Percentiles rank a stretch among this genome's conserved stretches.
phyloP scores from a whole-genome alignment of 2,329 filamentous ascomycete species.

The Albifimbria verrucaria region DNA sequence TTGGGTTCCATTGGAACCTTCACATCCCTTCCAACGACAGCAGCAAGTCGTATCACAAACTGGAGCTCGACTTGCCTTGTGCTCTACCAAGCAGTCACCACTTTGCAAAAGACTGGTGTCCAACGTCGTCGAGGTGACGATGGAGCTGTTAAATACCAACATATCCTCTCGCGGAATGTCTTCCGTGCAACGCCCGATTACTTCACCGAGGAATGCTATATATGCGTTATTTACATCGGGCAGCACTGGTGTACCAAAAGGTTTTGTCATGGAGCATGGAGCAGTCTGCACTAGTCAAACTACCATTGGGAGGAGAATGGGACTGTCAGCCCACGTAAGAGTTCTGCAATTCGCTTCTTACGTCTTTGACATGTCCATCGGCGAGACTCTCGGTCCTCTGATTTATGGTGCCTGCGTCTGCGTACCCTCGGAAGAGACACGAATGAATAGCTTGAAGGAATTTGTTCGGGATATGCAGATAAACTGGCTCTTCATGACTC shows the following conservation, averaged over 20 bases:
- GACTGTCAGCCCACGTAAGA: not conserved
- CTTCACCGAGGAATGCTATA: not conserved
- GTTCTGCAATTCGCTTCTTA: conserved; percentile 11
- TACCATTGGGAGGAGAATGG: not conserved
- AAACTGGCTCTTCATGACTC: conserved; percentile 6
- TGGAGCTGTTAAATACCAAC: not conserved
- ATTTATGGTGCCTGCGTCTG: conserved; percentile 8
- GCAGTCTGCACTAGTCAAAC: conserved; percentile 1
- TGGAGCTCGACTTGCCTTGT: not conserved
- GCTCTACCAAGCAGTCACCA: not conserved
- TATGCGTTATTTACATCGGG: conserved; percentile 15
- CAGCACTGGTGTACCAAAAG: conserved; percentile 14
- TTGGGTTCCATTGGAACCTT: not conserved
- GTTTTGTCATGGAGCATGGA: conserved; percentile 12
- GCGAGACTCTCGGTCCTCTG: conserved; percentile 7
- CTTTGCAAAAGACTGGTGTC: not conserved
- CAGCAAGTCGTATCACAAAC: conserved; percentile 9
- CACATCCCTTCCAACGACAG: conserved; percentile 8
- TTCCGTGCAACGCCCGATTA: not conserved
- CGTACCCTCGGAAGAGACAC: conserved; percentile 8
- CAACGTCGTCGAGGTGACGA: not conserved
- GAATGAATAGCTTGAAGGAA: conserved; percentile 4
- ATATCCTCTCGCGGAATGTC: too few species aligned
- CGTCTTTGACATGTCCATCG: conserved; percentile 8
- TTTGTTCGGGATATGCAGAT: conserved; percentile 2